Base-by-base conservation (phyloP, 129 eudicot genomes). In the Escallonia herrerae region DNA sequence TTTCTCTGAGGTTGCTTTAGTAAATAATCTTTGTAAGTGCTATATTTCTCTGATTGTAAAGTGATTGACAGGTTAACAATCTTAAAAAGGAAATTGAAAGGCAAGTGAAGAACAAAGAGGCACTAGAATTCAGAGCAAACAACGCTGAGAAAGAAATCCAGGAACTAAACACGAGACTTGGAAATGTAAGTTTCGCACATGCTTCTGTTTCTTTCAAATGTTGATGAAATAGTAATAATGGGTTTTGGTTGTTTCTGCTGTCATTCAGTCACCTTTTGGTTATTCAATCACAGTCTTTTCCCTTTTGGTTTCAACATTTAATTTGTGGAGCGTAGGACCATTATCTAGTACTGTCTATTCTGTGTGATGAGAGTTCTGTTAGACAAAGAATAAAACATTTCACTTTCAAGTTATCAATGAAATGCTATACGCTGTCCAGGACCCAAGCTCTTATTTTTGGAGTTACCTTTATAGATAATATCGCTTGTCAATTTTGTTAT, bases 51-150 rank as follows among this genome's bases (percentile, higher is more conserved):
- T 68, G 22, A 75, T 15, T 46, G 40, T 60, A 40, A 69, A 61
- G 6, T 58, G 7, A 56, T 64, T 62, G 50, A 71, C 65, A 85
- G 91, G 76, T 85, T 69, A 86, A 88, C 67, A 75, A 54, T 66
- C 95, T 88, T 60, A 88, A 74, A 73, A 81, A 64, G 67, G 91
- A 85, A 73, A 74, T 81, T 60, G 83, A 72, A 37, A 42, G 59
- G 50, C 95, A 83, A 56, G 75, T 54, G 52, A 75, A 76, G 66
- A 82, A 77, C 56, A 88, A 81, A 54, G 82, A 82, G n/a, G 80
- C 66, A 2, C 55, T 88, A 74, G 89, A 81, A 79, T 70, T 79
- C 61, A 86, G 82, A 64, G 84, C 73, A 48, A 64, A 64, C 64
- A 72, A 70, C 38, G 79, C 89, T 37, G 89, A 83, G 67, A 79